phyloP scores from a whole-genome alignment of 805 yeast species.

The Candida ortonii region DNA sequence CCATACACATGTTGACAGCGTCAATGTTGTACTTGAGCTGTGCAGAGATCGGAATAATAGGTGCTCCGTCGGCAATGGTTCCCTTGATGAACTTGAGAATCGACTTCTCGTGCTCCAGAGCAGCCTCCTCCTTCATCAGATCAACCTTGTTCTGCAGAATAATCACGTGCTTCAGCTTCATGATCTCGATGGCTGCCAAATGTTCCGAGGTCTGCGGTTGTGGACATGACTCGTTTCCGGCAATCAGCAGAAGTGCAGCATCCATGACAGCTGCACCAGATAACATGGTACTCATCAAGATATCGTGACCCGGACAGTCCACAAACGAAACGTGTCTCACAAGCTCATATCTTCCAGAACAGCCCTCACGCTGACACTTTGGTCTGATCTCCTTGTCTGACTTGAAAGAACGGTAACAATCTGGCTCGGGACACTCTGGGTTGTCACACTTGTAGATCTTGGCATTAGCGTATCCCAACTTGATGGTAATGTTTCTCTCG shows the following conservation, averaged over 20 bases:
- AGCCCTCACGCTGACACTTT: constrained; percentile 83
- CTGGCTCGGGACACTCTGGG: constrained; percentile 86
- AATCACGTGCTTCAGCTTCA: constrained; percentile 95
- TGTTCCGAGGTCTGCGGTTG: constrained; percentile 99
- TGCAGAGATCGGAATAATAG: constrained; percentile 97
- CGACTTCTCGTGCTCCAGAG: constrained; percentile 91
- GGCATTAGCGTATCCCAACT: constrained; percentile 98
- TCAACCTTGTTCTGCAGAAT: constrained; percentile 97
- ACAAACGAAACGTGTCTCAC: constrained; percentile 97
- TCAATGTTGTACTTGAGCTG: constrained; percentile 98
- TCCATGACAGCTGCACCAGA: constrained; percentile 99
- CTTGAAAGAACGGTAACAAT: constrained; percentile 90
- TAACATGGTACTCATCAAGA: constrained; percentile 99
- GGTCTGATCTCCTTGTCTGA: constrained; percentile 95
- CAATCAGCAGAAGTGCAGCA: constrained; percentile 92
- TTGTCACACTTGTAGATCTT: constrained; percentile 92
- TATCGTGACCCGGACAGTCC: constrained; percentile 99
- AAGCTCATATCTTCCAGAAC: constrained; percentile 83
- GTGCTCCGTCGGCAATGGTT: constrained; percentile 98
- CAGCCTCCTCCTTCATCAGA: constrained; percentile 95
- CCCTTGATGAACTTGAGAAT: constrained; percentile 92
- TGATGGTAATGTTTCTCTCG: constrained; percentile 98
- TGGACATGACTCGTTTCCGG: constrained; percentile 99
- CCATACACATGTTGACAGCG: constrained; percentile 96
- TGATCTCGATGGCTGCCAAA: constrained; percentile 98